These are phyloP conservation scores for Microbotryum scabiosae DNA, from an alignment of 1,284 basidiomycete species.

Conservation along the genomic window DNA sequence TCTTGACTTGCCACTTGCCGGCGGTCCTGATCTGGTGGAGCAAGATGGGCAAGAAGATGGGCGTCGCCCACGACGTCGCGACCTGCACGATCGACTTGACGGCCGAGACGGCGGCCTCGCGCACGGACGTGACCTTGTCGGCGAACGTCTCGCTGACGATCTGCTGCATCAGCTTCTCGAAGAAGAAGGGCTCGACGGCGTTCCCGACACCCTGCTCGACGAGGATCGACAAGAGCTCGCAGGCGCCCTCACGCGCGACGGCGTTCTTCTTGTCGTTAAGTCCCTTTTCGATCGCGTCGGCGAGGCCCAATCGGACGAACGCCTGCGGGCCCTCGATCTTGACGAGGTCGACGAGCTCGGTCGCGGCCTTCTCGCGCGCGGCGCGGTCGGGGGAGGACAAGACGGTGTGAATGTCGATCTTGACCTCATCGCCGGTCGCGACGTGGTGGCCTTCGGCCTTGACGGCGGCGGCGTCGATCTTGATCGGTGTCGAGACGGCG, in stretches of 20 bases:
- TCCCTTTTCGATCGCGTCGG: constrained; percentile 54
- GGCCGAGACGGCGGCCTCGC: constrained; percentile 75
- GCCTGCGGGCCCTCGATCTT: constrained; percentile 63
- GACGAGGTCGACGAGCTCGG: constrained; percentile 44
- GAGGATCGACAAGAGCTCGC: constrained; percentile 56
- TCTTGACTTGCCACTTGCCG: constrained; percentile 99
- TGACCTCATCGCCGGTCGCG: constrained; percentile 37
- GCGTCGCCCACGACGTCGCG: constrained; percentile 85
- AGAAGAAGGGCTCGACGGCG: constrained; percentile 82
- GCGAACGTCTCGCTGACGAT: constrained; percentile 84
- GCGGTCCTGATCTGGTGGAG: constrained; percentile 91
- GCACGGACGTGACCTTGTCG: constrained; percentile 81
- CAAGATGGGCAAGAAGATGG: constrained; percentile 76
- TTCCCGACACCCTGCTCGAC: constrained; percentile 69
- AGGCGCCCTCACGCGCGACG: constrained; percentile 75
- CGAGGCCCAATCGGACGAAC: constrained; percentile 67
- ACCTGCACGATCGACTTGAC: constrained; percentile 67
- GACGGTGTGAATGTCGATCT: constrained; percentile 41
- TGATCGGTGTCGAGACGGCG: constrained; percentile 13
- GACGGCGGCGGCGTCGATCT: constrained; percentile 25
- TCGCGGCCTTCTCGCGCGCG: constrained; percentile 37
- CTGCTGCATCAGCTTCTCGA: constrained; percentile 64
- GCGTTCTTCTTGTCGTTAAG: constrained; percentile 52
- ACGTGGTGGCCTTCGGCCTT: constrained; percentile 23
- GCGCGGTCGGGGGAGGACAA: constrained; percentile 38